A percentile compares a stretch with the other conserved stretches of the same genome.
Evolutionary conservation across 1,284 basidiomycete genomes (phyloP).

Genomic region (Apiotrichum akiyoshidainum): DNA sequence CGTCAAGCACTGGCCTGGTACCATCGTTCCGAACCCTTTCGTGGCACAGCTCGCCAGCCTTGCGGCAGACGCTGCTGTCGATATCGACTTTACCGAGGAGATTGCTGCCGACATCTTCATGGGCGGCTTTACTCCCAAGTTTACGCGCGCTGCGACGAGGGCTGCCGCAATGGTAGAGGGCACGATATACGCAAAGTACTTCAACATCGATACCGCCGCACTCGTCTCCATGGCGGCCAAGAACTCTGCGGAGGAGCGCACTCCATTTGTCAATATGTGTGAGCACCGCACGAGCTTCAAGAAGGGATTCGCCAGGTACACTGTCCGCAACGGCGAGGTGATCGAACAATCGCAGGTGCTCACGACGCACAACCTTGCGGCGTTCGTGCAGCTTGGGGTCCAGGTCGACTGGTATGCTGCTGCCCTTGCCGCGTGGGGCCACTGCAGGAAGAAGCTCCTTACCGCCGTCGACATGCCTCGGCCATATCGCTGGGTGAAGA

Average conservation of each 20-base stretch:
- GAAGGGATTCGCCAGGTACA: too few relatives aligned
- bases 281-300: too few relatives aligned
- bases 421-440: constrained; percentile 1
- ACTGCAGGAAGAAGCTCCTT: background rate
- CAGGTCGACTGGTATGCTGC: constrained; percentile 1
- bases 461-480: background rate
- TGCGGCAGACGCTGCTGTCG: background rate
- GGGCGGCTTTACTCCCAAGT: constrained; percentile 12
- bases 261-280: too few relatives aligned
- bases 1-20: constrained; percentile 9
- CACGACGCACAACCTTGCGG: constrained; percentile 15
- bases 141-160: background rate
- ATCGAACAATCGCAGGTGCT: constrained; percentile 16
- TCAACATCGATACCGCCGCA: background rate
- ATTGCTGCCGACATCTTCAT: constrained; percentile 14
- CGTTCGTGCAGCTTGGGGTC: background rate
- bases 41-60: constrained; percentile 10
- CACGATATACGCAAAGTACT: constrained; percentile 5
- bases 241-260: too few relatives aligned
- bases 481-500: constrained; percentile 5
- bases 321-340: constrained; percentile 2
- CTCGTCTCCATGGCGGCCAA: background rate
- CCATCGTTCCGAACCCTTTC: constrained; percentile 11
- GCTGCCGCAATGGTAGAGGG: constrained; percentile 3
- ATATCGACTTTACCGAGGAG: constrained; percentile 8